Evolutionary conservation across 2,329 filamentous ascomycete species (phyloP), one percentile per base, ranked within the genome.

Genomic region (Pestalotiopsis sp.): DNA sequence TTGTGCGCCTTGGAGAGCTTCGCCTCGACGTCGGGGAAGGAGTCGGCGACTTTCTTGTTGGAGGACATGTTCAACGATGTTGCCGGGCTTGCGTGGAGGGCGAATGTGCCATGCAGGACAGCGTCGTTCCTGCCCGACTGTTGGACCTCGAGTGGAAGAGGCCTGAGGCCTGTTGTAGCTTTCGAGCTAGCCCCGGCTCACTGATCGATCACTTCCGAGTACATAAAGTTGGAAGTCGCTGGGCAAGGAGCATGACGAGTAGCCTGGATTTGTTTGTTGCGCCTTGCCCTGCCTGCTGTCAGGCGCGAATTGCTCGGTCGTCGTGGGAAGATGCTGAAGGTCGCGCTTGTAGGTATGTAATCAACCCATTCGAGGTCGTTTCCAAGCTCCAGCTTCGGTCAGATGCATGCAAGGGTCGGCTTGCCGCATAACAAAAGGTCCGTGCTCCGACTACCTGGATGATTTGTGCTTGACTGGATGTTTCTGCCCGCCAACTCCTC

Each of bases 1-100:
- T 95, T 96, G 70, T 91, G 87, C 0, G 93, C 90, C 63, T 93
- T 93, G 67, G 92, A 89, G 64, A 96, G 89, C 80, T 97, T 97
- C 65, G 90, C 87, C 68, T 91, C 88, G 69, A 93, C 86, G 75
- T 94, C 89, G 14, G 93, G 91, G 75, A 95, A 95, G 69, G 85
- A 82, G 75, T 81, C 75, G 65, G 85, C 77, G 71, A 84, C 83
- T 72, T 85, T 85, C 70, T 82, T 81, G 41, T 85, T 83, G 27
- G 73, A 71, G 67, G 76, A 75, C 85, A 87, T 88, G 14, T 17
- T 64, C 23, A 14, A 27, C 12, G 12, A 11, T 36, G 23, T 27
- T 2, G 57, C 27, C 45, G 13, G 38, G 6, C 4, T 70, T 78
- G 60, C 70, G 69, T 27, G 63, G 57, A 36, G 36, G 20, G 68